Conservation (phyloP, 1,139 yeast genomes). For the Pichia sp. region DNA sequence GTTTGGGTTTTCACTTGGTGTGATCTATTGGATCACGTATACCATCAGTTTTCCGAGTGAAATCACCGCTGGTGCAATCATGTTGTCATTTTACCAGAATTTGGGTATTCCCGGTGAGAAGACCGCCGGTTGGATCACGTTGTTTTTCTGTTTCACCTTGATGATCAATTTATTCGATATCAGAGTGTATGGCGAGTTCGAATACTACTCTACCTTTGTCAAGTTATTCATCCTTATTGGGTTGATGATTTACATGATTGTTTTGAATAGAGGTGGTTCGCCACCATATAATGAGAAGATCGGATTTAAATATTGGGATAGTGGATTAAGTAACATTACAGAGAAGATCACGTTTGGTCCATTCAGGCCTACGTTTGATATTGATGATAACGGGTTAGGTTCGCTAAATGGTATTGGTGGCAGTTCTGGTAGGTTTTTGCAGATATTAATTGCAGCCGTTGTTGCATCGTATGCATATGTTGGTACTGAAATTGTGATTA, state of each 20-base stretch:
- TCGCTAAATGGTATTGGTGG: conserved; percentile 59
- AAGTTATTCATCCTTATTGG: conserved; percentile 55
- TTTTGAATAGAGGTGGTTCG: conserved; percentile 54
- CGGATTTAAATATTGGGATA: conserved; percentile 70
- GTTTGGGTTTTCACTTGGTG: conserved; percentile 79
- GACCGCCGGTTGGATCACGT: conserved; percentile 65
- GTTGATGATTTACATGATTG: conserved; percentile 63
- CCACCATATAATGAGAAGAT: conserved; percentile 37
- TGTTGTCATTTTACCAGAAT: conserved; percentile 63
- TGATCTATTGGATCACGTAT: conserved; percentile 75
- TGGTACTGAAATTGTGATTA: conserved; percentile 80
- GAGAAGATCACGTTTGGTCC: conserved; percentile 61
- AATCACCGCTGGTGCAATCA: conserved; percentile 73
- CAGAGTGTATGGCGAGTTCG: conserved; percentile 73
- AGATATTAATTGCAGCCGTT: conserved; percentile 60
- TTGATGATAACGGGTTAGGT: conserved; percentile 51
- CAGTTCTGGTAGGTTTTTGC: conserved; percentile 58
- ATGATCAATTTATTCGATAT: conserved; percentile 61
- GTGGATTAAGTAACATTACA: conserved; percentile 47
- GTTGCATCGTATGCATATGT: conserved; percentile 73
- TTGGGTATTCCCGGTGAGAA: conserved; percentile 51
- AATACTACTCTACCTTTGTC: conserved; percentile 59
- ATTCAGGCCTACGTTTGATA: conserved; percentile 68
- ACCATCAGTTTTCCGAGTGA: conserved; percentile 77
- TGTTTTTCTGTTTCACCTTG: conserved; percentile 46